Evolutionary conservation across 441 rosid genomes (phyloP), one percentile per base, ranked within the genome.

Genomic region (Heliophila coronopifolia): DNA sequence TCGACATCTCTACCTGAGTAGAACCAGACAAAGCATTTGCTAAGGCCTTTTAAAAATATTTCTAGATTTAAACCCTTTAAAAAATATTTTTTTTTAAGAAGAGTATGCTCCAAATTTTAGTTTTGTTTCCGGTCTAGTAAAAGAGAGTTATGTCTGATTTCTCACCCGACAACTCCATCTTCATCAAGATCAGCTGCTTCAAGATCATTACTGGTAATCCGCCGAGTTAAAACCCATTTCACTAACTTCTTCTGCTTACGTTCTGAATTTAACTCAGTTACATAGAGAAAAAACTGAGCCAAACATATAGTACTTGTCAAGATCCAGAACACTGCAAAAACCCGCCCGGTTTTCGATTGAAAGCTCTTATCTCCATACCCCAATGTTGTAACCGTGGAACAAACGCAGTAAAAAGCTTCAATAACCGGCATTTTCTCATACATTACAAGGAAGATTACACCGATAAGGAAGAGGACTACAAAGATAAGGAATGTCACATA

Each of bases 321-420:
- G 54, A 86, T 86, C 84, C 87, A 86, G 41, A 79, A 13, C 47
- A 76, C 62, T 9, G 80, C 93, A 20, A 86, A 86, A 13, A 54
- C 2, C 4, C 93, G 90, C 3, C 93, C 93, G 0, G 46, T 27
- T 9, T 12, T 10, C 0, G 82, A 74, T 13, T 58, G 66, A 67
- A 86, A 86, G 72, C 90, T 86, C 58, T 42, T 35, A 46, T 86
- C 95, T 0, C 95, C 95, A 56, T 73, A 86, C 8, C 95, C 93
- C 35, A 83, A 58, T n/a, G 95, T 76, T 0, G 93, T 83, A 58
- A 86, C 42, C 1, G 95, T 77, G 11, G 93, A 66, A 55, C 85
- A 83, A 13, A 76, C 90, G 5, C 93, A 83, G 55, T 83, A 86
- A 52, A 86, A 66, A 1, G 90, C 77, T 7, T 79, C 80, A 2